Evolutionary conservation across 495 filamentous ascomycete species (phyloP), one percentile per base, ranked within the genome.

Genomic region (Darksidea phi): DNA sequence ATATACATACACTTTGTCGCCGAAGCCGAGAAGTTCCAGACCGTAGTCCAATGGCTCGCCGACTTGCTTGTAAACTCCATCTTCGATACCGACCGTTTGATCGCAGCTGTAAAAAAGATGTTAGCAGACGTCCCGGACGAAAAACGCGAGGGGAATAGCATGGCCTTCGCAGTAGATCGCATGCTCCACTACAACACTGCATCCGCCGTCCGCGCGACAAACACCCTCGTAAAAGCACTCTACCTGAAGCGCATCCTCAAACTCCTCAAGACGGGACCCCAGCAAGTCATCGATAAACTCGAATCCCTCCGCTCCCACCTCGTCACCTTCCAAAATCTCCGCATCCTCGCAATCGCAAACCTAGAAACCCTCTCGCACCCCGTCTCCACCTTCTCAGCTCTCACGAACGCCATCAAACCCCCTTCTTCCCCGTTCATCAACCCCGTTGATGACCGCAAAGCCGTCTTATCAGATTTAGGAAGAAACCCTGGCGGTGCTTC

Each of bases 81-180:
- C 50, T 96, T 97, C 66, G 94, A 97, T 62, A 79, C 85, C 12
- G 80, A 70, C 32, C 82, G 95, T 64, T 79, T 99, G 56, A 86
- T 85, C 58, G 86, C 92, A 0, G 88, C 88, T n/a, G 82, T 92
- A n/a, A 82, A 84, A 18, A 89, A 95, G 71, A 85, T 96, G 24
- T 82, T 96, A 6, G 90, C 92, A 10, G 94, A 97, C 69, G 87
- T 99, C 25, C 94, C 94, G 2, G 91, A 97, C 61, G 80, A 87
- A 55, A 99, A 97, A 80, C 86, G 94, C 18, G 88, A 85, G 61
- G 94, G 95, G 24, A 85, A 88, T 59, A 80, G 81, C 57, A 92
- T 93, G 89, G 73, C 80, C 2, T 72, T 72, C 48, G 85, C 89
- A n/a, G 88, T 95, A 7, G 87, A 91, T 61, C 79, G 82, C 50